Evolutionary conservation across 1,284 basidiomycete genomes (phyloP), one percentile per base, ranked within the genome.

Genomic region (Phellinidium pouzarii): DNA sequence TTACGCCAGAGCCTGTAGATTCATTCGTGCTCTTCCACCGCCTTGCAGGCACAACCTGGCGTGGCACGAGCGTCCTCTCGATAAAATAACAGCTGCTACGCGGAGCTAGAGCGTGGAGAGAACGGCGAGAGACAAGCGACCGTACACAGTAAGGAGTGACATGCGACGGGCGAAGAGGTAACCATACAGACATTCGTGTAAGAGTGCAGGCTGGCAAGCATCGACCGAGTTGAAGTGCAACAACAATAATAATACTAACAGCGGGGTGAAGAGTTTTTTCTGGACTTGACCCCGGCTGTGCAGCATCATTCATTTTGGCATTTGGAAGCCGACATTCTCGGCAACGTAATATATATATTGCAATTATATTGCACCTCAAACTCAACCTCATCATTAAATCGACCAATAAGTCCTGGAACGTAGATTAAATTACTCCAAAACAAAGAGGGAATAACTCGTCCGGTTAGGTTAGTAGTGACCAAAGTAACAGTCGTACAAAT

Each of bases 121-220:
- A 22, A 23, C 55, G 44, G 19, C 22, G 37, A 36, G 49, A 27
- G 42, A 36, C 14, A 41, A 46, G 12, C 12, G 48, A 51, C 22
- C 38, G 34, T 40, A 44, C 23, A 62, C 58, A 36, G 58, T 46
- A 67, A 60, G 75, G 76, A 59, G 70, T 59, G 59, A 79, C 57
- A 60, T 75, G 61, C 42, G 74, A 62, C 41, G 72, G 70, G 34
- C 74, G 65, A 14, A 79, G 77, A 46, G 80, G 80, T 48, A 84
- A 68, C 78, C 80, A 82, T 74, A 84, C 49, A 67, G 79, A 81
- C 82, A 84, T 83, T 60, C 40, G 49, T 27, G 45, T 40, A 54
- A 45, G 31, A 40, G 22, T 23, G 26, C 20, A 38, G 17, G 11
- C 50, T 29, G 26, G 23, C 22, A 27, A 26, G 43, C 50, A 52